Conservation (phyloP, 768 basidiomycete genomes). For the Pluteus cervinus region DNA sequence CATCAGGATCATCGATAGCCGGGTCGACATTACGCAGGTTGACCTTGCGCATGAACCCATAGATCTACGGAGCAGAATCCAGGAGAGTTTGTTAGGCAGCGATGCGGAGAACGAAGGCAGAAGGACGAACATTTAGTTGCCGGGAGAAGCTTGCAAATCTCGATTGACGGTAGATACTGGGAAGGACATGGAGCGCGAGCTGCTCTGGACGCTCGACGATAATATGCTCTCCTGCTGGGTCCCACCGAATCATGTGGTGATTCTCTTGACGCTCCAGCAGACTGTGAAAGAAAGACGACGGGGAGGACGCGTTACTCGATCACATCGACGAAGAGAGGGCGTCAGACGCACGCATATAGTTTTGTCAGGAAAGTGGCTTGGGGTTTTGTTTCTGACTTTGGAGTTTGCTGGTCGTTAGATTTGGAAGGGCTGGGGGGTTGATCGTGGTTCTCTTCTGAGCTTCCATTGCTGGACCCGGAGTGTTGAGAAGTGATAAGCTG, state of each 20-base stretch:
- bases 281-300: conserved; percentile 32
- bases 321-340: not conserved
- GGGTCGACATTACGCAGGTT: conserved; percentile 94
- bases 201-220: conserved; percentile 93
- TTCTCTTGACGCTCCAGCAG: conserved; percentile 89
- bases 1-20: conserved; percentile 92
- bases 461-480: conserved; percentile 30
- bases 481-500: conserved; percentile 32
- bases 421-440: conserved; percentile 41
- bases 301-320: conserved; percentile 3
- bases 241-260: conserved; percentile 97
- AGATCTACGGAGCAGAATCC: conserved; percentile 63
- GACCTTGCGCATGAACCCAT: conserved; percentile 98
- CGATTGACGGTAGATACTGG: conserved; percentile 92
- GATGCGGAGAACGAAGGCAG: conserved; percentile 23
- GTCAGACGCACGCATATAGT: conserved; percentile 88
- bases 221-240: conserved; percentile 88
- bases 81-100: conserved; percentile 15
- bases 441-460: conserved; percentile 45
- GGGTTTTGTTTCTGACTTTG: conserved; percentile 72
- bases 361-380: conserved; percentile 97
- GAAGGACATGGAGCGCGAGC: conserved; percentile 89
- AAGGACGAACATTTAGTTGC: conserved; percentile 82
- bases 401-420: conserved; percentile 33
- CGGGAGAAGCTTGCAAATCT: conserved; percentile 96